phyloP scores from a whole-genome alignment of 345 rosid genomes.

The Angophora floribunda region DNA sequence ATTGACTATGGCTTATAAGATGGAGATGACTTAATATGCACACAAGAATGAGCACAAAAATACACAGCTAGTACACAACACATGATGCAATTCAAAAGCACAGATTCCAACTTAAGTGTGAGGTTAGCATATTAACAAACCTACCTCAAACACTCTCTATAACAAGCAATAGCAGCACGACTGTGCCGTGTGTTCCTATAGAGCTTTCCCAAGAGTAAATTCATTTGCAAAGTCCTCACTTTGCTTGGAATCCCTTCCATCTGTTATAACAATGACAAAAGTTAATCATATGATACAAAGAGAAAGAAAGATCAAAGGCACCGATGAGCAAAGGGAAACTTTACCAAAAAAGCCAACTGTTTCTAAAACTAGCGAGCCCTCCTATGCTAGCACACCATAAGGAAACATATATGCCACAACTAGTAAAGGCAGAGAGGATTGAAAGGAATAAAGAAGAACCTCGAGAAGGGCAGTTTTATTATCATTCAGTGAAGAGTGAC shows the following conservation, averaged over 20 bases:
- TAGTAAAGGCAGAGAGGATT: neutral
- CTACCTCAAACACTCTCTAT: constrained; percentile 89
- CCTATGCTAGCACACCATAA: neutral
- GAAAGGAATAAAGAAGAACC: constrained; percentile 29
- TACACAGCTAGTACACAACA: neutral
- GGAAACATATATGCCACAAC: neutral
- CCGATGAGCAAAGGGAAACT: neutral
- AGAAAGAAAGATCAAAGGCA: neutral
- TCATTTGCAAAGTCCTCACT: constrained; percentile 89
- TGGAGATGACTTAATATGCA: neutral
- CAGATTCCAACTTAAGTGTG: neutral
- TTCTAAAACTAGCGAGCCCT: neutral
- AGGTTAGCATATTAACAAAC: neutral
- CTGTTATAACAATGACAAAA: constrained; percentile 18
- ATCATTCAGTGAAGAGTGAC: constrained; percentile 63
- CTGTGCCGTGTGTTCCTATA: constrained; percentile 72
- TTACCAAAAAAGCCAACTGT: neutral
- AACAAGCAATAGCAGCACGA: constrained; percentile 85
- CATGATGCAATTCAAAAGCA: neutral
- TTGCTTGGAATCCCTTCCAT: constrained; percentile 91
- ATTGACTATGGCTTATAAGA: neutral
- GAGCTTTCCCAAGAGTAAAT: constrained; percentile 89
- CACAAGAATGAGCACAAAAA: neutral
- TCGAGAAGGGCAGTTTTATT: constrained; percentile 75
- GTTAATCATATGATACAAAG: neutral